Evolutionary conservation across 352 stramenopile species (phyloP).

Genomic region (Pythium myriotylum): DNA sequence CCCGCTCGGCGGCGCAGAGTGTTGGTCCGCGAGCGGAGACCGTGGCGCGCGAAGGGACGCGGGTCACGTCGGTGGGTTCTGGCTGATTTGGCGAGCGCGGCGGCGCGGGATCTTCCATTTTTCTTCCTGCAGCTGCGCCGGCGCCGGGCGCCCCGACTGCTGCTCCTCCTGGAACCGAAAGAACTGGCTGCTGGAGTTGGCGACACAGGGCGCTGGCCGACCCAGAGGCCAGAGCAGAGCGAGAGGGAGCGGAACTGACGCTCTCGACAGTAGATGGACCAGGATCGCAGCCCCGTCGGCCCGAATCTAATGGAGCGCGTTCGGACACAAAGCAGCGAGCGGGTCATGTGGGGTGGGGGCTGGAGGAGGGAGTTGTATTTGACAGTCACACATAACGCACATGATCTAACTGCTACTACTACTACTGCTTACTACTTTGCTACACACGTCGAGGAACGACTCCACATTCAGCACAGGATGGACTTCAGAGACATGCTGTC

Average conservation of each 20-base stretch:
- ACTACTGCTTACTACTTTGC: not conserved
- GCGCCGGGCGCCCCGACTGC: constrained; percentile 10
- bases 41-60: constrained; percentile 25
- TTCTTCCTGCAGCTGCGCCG: constrained; percentile 27
- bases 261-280: not conserved
- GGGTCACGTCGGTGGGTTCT: constrained; percentile 6
- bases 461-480: constrained; percentile 59
- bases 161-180: constrained; percentile 9
- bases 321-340: too few species aligned
- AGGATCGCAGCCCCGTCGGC: not conserved
- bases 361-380: not conserved
- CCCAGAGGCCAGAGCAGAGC: not conserved
- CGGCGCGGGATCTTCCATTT: constrained; percentile 26
- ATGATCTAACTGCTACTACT: constrained; percentile 3
- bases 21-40: constrained; percentile 6
- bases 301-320: constrained; percentile 1
- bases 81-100: constrained; percentile 12
- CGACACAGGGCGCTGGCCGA: not conserved
- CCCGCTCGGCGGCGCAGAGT: not conserved
- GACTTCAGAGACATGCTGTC: constrained; percentile 74
- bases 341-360: not conserved
- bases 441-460: not conserved
- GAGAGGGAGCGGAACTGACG: not conserved
- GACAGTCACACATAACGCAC: too few species aligned
- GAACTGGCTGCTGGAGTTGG: constrained; percentile 16